phyloP scores from a whole-genome alignment of 805 yeast genomes.

The Candida golubevii region DNA sequence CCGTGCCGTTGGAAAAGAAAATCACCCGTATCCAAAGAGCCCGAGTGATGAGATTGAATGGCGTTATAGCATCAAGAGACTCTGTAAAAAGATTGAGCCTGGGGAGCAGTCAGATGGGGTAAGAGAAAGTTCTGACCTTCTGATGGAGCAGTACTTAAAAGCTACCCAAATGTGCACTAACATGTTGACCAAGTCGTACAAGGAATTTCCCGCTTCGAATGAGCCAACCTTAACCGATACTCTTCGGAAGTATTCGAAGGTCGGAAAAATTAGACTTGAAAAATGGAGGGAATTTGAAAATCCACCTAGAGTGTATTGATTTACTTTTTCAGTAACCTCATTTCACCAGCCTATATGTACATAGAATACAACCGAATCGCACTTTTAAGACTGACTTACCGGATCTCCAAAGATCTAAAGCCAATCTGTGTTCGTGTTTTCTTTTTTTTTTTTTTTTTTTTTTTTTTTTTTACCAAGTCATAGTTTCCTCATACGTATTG shows the following conservation, averaged over 20 bases:
- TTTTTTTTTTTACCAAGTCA: no score
- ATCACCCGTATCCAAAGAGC: conserved; percentile 23
- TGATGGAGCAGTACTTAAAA: conserved; percentile 11
- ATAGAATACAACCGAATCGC: not conserved
- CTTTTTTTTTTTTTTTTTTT: no score
- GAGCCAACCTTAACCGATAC: conserved; percentile 8
- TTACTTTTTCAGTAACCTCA: not conserved
- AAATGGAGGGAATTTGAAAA: conserved; percentile 24
- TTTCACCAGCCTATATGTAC: not conserved
- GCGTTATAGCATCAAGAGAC: conserved; percentile 18
- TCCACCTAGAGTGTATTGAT: conserved; percentile 18
- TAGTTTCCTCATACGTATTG: no score
- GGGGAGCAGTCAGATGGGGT: not conserved
- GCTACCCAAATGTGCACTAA: conserved; percentile 10
- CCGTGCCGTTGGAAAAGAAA: conserved; percentile 4
- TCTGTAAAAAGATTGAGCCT: not conserved
- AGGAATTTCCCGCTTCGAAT: conserved; percentile 4
- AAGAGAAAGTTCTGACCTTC: conserved; percentile 1
- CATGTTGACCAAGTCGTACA: conserved; percentile 13
- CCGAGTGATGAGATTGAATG: conserved; percentile 21
- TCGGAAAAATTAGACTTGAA: conserved; percentile 25
- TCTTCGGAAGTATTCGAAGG: conserved; percentile 23
- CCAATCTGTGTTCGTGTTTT: not conserved
- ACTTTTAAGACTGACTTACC: no score
- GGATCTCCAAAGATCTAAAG: no score